Percentiles rank a stretch among this genome's conserved stretches.
Evolutionary conservation across 2,329 filamentous ascomycete genomes (phyloP).

Genomic region (Ophiostoma ulmi): DNA sequence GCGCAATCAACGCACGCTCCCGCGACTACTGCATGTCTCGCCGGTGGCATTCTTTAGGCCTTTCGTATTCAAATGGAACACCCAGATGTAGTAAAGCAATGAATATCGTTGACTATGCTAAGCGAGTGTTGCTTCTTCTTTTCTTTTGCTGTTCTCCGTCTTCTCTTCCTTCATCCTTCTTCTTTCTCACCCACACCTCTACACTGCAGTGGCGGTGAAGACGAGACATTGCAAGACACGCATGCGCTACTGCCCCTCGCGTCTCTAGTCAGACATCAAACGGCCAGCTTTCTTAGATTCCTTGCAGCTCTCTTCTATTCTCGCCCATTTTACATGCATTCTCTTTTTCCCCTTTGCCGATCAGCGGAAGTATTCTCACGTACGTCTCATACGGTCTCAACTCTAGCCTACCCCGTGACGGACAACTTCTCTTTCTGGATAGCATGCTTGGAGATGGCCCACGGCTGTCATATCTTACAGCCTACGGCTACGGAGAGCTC

Average conservation of each 20-base stretch:
- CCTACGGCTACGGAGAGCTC: background rate
- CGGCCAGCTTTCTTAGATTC: background rate
- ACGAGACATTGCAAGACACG: constrained; percentile 9
- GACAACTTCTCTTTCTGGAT: constrained; percentile 8
- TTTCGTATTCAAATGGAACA: background rate
- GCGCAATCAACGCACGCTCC: background rate
- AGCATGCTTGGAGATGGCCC: background rate
- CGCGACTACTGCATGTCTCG: constrained; percentile 20
- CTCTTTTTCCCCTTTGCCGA: constrained; percentile 1
- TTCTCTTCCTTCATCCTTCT: background rate
- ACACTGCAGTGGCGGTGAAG: background rate
- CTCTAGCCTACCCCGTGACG: background rate
- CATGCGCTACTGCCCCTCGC: constrained; percentile 8
- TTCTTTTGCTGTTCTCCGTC: background rate
- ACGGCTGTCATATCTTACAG: too few relatives aligned
- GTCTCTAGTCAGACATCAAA: constrained; percentile 10
- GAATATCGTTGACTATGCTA: background rate
- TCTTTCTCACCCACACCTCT: background rate
- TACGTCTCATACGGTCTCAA: background rate
- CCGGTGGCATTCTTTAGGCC: constrained; percentile 1
- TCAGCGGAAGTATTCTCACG: constrained; percentile 4
- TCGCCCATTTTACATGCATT: too few relatives aligned
- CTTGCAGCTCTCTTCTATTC: background rate
- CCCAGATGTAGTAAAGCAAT: background rate
- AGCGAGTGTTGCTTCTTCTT: background rate